Evolutionary conservation across 2,329 filamentous ascomycete genomes (phyloP).

Genomic region (Lizonia empirigonia): DNA sequence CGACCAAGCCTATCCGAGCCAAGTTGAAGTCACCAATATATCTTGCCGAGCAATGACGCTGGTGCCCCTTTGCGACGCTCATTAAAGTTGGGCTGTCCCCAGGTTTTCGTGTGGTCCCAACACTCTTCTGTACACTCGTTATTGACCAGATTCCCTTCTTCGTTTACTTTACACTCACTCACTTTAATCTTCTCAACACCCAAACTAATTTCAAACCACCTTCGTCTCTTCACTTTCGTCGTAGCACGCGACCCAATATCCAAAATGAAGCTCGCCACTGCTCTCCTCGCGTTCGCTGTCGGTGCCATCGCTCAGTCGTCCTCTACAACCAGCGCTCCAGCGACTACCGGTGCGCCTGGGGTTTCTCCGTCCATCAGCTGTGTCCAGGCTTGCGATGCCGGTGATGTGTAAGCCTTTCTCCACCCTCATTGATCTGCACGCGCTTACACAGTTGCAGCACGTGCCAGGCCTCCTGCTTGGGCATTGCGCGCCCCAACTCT

Average conservation of each 20-base stretch:
- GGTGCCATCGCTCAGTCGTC: conserved; percentile 53
- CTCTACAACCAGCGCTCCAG: conserved; percentile 44
- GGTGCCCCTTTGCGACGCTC: conserved; percentile 13
- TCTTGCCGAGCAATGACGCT: conserved; percentile 1
- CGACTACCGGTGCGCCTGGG: conserved; percentile 35
- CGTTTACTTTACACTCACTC: conserved; percentile 13
- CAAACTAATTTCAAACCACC: conserved; percentile 6
- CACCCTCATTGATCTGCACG: neutral
- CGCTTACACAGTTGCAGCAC: conserved; percentile 14
- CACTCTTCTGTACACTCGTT: conserved; percentile 17
- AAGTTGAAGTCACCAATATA: conserved; percentile 3
- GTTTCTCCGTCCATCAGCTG: conserved; percentile 41
- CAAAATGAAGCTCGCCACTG: conserved; percentile 53
- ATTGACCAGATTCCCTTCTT: conserved; percentile 12
- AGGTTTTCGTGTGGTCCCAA: conserved; percentile 2
- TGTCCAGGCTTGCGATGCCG: conserved; percentile 46
- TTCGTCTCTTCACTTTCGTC: neutral
- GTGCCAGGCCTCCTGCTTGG: conserved; percentile 59
- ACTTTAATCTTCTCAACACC: conserved; percentile 6
- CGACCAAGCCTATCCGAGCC: neutral
- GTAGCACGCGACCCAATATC: conserved; percentile 11
- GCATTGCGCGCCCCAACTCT: conserved; percentile 59
- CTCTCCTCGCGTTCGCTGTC: conserved; percentile 54
- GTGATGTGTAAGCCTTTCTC: conserved; percentile 49
- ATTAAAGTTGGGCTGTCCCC: conserved; percentile 14